phyloP scores from a whole-genome alignment of 2,329 filamentous ascomycete genomes.

The Cladophialophora bantiana region DNA sequence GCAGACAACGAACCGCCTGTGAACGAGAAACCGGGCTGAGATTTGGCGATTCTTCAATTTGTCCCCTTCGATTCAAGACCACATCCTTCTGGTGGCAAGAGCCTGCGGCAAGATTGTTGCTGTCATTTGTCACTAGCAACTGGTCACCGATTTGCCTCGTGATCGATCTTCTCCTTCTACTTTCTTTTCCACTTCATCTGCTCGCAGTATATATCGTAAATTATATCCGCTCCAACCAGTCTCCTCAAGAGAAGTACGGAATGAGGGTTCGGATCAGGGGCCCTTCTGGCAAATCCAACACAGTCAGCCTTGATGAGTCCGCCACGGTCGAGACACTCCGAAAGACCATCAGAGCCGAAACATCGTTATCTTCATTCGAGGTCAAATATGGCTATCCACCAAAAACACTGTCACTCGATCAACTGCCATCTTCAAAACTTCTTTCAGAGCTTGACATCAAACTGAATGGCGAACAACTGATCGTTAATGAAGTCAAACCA shows the following conservation, averaged over 20 bases:
- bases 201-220: conserved; percentile 7
- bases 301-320: conserved; percentile 71
- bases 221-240: not conserved
- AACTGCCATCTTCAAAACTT: conserved; percentile 57
- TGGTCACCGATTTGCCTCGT: not conserved
- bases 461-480: conserved; percentile 72
- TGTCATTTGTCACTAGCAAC: conserved; percentile 1
- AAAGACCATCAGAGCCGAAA: conserved; percentile 61
- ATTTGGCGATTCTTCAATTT: conserved; percentile 2
- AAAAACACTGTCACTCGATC: conserved; percentile 68
- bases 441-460: conserved; percentile 66
- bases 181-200: conserved; percentile 7
- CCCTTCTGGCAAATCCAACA: conserved; percentile 71
- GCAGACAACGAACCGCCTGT: not conserved
- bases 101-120: conserved; percentile 18
- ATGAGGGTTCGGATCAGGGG: conserved; percentile 81
- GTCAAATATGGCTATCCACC: conserved; percentile 88
- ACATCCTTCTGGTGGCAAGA: conserved; percentile 11
- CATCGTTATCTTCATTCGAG: conserved; percentile 70
- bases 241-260: not conserved
- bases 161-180: not conserved
- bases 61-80: conserved; percentile 19
- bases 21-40: not conserved
- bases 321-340: conserved; percentile 59
- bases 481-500: conserved; percentile 61